Evolutionary conservation across 2,329 filamentous ascomycete genomes (phyloP).

Genomic region (Coniochaeta ligniaria): DNA sequence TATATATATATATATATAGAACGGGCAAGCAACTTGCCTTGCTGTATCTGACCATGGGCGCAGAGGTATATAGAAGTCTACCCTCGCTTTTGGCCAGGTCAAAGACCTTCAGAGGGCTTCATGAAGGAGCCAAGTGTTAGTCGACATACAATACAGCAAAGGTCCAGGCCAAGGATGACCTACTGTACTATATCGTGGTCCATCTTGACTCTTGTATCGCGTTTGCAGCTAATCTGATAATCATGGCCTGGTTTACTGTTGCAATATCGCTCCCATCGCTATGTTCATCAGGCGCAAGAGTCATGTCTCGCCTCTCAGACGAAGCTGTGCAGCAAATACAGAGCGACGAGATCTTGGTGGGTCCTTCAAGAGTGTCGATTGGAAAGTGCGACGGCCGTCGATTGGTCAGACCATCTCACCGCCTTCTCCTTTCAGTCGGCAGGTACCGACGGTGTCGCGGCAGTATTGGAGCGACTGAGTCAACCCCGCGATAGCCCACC

Average conservation of each 20-base stretch:
- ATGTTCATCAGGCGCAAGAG: not conserved
- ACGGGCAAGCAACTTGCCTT: conserved; percentile 30
- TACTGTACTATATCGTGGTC: not conserved
- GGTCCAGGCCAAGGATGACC: not conserved
- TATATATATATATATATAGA: too few relatives aligned
- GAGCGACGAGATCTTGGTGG: not conserved
- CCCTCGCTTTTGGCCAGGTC: conserved; percentile 43
- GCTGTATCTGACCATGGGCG: conserved; percentile 63
- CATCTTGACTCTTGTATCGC: not conserved
- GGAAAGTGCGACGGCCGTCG: not conserved
- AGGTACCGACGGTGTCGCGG: not conserved
- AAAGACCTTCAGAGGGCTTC: conserved; percentile 53
- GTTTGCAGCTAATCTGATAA: not conserved
- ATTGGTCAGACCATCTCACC: not conserved
- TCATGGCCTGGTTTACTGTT: not conserved
- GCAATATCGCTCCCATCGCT: too few relatives aligned
- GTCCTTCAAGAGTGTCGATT: not conserved
- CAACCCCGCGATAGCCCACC: not conserved
- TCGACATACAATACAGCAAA: not conserved
- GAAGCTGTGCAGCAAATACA: not conserved
- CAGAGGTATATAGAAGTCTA: conserved; percentile 50
- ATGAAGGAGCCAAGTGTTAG: not conserved
- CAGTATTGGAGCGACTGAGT: not conserved
- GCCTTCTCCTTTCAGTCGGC: not conserved
- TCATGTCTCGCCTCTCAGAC: not conserved